These are phyloP conservation scores for Phytophthora sojae DNA, from an alignment of 352 stramenopile genomes.

Conservation along the genomic window DNA sequence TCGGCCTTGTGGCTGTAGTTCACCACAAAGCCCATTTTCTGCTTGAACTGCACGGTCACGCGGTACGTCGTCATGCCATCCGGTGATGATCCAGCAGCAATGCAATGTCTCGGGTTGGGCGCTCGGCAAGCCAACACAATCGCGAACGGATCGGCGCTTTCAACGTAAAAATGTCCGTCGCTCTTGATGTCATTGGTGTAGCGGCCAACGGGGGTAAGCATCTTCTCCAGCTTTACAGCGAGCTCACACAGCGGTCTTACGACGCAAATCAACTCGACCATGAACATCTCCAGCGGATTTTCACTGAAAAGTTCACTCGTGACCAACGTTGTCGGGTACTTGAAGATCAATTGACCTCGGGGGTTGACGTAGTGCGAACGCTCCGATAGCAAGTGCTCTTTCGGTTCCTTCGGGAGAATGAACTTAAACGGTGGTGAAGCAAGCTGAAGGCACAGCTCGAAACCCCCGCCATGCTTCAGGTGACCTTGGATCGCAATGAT, in stretches of 20 bases:
- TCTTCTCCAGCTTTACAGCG: conserved; percentile 82
- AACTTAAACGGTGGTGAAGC: conserved; percentile 73
- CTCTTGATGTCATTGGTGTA: conserved; percentile 83
- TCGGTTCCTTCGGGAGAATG: conserved; percentile 65
- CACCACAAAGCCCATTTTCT: conserved; percentile 89
- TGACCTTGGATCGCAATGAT: conserved; percentile 85
- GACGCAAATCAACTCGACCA: conserved; percentile 88
- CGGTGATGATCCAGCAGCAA: conserved; percentile 72
- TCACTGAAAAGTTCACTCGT: conserved; percentile 80
- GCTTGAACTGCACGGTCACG: conserved; percentile 87
- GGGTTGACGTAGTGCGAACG: conserved; percentile 78
- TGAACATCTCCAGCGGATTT: conserved; percentile 88
- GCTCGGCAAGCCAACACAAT: conserved; percentile 81
- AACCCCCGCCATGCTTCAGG: conserved; percentile 76
- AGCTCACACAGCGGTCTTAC: conserved; percentile 88
- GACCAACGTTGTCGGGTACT: conserved; percentile 74
- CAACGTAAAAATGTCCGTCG: conserved; percentile 84
- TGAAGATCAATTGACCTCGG: conserved; percentile 81
- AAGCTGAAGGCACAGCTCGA: conserved; percentile 82
- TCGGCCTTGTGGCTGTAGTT: conserved; percentile 90
- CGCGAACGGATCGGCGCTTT: conserved; percentile 84
- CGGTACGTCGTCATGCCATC: conserved; percentile 83
- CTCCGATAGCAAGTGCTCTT: conserved; percentile 67
- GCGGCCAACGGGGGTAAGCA: conserved; percentile 61
- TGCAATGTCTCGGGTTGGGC: conserved; percentile 74